These are phyloP conservation scores for Calonectria pauciramosa DNA, from an alignment of 2,329 filamentous ascomycete genomes.

Conservation along the genomic window DNA sequence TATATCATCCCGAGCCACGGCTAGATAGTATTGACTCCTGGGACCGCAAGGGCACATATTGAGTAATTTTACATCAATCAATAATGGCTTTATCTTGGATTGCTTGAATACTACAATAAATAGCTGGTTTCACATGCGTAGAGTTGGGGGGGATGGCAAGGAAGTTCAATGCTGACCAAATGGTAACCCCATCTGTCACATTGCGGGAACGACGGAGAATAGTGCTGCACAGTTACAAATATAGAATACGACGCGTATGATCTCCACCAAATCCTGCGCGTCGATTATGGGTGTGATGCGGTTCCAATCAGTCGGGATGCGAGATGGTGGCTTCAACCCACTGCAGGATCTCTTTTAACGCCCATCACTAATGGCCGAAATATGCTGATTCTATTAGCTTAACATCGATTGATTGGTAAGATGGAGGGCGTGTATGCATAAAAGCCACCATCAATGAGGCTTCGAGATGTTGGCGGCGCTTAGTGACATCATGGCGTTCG, in stretches of 20 bases:
- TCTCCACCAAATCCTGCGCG: neutral
- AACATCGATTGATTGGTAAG: neutral
- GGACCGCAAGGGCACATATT: neutral
- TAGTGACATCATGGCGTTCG: conserved; percentile 5
- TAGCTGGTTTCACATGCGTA: neutral
- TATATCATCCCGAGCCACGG: neutral
- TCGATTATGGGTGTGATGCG: neutral
- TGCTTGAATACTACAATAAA: neutral
- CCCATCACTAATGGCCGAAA: neutral
- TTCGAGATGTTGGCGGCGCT: neutral
- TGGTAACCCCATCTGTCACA: neutral
- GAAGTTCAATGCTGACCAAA: neutral
- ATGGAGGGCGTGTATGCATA: neutral
- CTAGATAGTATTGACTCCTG: neutral
- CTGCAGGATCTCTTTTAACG: neutral
- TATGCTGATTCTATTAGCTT: neutral
- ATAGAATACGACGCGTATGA: neutral
- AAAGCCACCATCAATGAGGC: no score
- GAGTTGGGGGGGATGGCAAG: neutral
- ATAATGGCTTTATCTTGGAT: no score
- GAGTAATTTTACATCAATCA: neutral
- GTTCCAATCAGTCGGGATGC: neutral
- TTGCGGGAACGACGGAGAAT: neutral
- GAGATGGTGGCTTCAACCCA: neutral
- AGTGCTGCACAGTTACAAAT: neutral